These are phyloP conservation scores for Blastocystis sp. DNA, from an alignment of 352 stramenopile species.

Conservation along the genomic window DNA sequence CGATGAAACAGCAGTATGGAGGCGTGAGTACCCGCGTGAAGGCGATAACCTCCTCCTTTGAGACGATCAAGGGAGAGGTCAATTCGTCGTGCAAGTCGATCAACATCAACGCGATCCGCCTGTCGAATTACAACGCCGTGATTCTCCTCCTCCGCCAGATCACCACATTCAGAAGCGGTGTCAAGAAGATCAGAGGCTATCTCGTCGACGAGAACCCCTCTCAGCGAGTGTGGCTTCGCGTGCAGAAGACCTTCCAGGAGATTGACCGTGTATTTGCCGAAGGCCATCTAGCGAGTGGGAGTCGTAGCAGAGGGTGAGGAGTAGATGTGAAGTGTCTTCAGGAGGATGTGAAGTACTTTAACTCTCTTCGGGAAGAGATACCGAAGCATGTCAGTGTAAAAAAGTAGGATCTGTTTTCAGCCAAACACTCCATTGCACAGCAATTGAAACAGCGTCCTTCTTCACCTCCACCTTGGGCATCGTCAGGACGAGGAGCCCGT, in stretches of 20 bases:
- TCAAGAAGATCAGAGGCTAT: slow-evolving; percentile 63
- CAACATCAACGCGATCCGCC: slow-evolving; percentile 12
- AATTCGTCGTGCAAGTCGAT: slow-evolving; percentile 45
- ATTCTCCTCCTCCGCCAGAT: slow-evolving; percentile 48
- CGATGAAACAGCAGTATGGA: slow-evolving; percentile 45
- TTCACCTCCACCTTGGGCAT: slow-evolving; percentile 38
- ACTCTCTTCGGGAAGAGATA: slow-evolving; percentile 21
- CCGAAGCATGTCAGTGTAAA: slow-evolving; percentile 32
- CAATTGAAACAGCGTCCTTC: neutral
- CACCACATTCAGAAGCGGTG: slow-evolving; percentile 7
- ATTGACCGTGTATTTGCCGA: slow-evolving; percentile 30
- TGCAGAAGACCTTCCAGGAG: slow-evolving; percentile 59
- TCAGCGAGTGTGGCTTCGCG: slow-evolving; percentile 44
- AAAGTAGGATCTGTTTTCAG: slow-evolving; percentile 4
- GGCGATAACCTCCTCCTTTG: slow-evolving; percentile 14
- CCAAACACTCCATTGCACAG: slow-evolving; percentile 15
- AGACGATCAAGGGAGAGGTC: slow-evolving; percentile 46
- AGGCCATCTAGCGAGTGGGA: slow-evolving; percentile 26
- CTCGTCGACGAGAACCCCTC: slow-evolving; percentile 32
- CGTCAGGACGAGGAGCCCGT: slow-evolving; percentile 61
- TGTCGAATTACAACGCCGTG: slow-evolving; percentile 58
- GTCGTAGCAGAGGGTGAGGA: neutral
- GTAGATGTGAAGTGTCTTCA: slow-evolving; percentile 49
- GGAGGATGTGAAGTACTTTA: slow-evolving; percentile 45
- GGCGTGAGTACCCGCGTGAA: slow-evolving; percentile 10